Evolutionary conservation across 495 filamentous ascomycete genomes (phyloP).

Genomic region (Acidomyces sp.): DNA sequence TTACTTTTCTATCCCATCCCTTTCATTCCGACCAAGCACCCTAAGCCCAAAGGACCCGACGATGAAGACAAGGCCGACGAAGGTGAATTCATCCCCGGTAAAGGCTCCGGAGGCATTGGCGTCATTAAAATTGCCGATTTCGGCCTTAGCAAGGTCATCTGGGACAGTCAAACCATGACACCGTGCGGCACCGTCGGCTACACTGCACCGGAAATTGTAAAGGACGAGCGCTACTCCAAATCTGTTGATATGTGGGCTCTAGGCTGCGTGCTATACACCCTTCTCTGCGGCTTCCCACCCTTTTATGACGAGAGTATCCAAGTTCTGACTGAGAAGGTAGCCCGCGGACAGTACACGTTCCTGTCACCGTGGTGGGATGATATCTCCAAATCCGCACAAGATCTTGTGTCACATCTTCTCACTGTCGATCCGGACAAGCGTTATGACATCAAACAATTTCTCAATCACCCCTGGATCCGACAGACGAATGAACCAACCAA

Average conservation of each 20-base stretch:
- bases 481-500: slow-evolving; percentile 60
- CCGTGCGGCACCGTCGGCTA: slow-evolving; percentile 97
- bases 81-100: slow-evolving; percentile 74
- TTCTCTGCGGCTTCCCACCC: slow-evolving; percentile 92
- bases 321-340: slow-evolving; percentile 93
- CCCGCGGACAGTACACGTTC: slow-evolving; percentile 93
- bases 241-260: slow-evolving; percentile 99
- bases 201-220: slow-evolving; percentile 97
- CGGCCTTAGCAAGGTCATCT: slow-evolving; percentile 91
- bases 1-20: slow-evolving; percentile 80
- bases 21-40: slow-evolving; percentile 65
- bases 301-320: slow-evolving; percentile 99
- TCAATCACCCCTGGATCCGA: slow-evolving; percentile 84
- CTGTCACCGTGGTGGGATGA: slow-evolving; percentile 99
- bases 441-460: slow-evolving; percentile 77
- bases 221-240: slow-evolving; percentile 97
- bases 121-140: slow-evolving; percentile 96
- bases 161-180: slow-evolving; percentile 98
- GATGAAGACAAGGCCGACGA: slow-evolving; percentile 98
- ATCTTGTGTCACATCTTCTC: slow-evolving; percentile 83
- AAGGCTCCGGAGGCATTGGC: slow-evolving; percentile 87
- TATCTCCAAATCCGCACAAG: slow-evolving; percentile 89
- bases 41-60: slow-evolving; percentile 63
- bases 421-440: slow-evolving; percentile 87
- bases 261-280: slow-evolving; percentile 90